Base-by-base conservation (phyloP, 345 rosid species). In the Moricandia moricandioides region DNA sequence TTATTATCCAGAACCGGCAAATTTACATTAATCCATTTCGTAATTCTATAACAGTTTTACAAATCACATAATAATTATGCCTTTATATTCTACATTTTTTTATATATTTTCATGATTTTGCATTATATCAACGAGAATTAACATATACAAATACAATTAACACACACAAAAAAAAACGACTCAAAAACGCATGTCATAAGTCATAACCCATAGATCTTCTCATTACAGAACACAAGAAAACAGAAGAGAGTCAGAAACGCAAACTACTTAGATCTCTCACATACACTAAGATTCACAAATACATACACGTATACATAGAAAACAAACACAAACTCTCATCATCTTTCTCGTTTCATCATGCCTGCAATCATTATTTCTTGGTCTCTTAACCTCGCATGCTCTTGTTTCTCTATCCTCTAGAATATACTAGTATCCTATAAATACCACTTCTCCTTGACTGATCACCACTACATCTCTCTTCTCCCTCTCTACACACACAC, bases 361-460 rank as follows among this genome's bases (percentile, higher is more conserved):
- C 88, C 82, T 81, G 79, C 89, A 89, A 96, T 96, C 86, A 96
- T 96, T 90, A 88, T 87, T 62, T 90, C 86, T 86, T 85, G 96
- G 97, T 90, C 87, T 91, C 97, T 89, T 84, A 89, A 85, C 88
- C 97, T 94, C 94, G 96, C 99, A 92, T 92, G 99, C 97, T 86
- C 89, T 54, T 64, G 37, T 74, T 77, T 62, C 80, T 24, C 71
- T 67, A 85, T 55, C 73, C 78, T 83, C 21, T 81, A 75, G 60
- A 29, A 61, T 29, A 72, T 62, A 21, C 24, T 21, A 21, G 24
- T 21, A 81, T 65, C 83, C 81, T 84, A 83, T 81, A 84, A 82
- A 80, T 79, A 75, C 79, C 75, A 29, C 67, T 68, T 62, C 60
- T 14, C 49, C 18, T 59, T 34, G 47, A 67, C 70, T 60, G 16